These are phyloP conservation scores for Tilletia indica DNA, from an alignment of 1,284 basidiomycete genomes.

Conservation along the genomic window DNA sequence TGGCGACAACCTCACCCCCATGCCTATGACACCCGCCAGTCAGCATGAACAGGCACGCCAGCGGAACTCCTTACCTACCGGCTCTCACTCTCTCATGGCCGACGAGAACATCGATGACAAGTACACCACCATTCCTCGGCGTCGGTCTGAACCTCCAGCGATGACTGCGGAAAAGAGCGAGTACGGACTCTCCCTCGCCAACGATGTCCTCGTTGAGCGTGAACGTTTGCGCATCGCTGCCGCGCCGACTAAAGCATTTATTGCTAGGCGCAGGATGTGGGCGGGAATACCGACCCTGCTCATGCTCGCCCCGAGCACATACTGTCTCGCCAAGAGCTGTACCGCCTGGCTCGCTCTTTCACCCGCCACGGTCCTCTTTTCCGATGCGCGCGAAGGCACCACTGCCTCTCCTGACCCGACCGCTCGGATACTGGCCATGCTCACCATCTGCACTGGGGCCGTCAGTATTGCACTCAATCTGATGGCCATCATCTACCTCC, in stretches of 20 bases:
- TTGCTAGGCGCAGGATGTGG: conserved; percentile 14
- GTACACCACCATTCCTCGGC: no score
- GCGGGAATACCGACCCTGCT: conserved; percentile 20
- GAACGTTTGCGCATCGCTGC: conserved; percentile 19
- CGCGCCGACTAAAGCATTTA: conserved; percentile 9
- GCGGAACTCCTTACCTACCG: no score
- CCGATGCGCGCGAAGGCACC: conserved; percentile 23
- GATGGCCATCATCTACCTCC: conserved; percentile 21
- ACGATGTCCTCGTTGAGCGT: conserved; percentile 23
- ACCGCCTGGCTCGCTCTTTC: conserved; percentile 25
- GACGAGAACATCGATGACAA: no score
- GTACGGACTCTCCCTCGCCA: neutral
- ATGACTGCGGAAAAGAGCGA: neutral
- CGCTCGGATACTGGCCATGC: conserved; percentile 20
- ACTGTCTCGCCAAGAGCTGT: conserved; percentile 19
- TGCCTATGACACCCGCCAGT: conserved; percentile 13
- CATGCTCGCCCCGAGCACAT: conserved; percentile 21
- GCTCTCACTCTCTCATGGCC: no score
- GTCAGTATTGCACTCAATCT: conserved; percentile 13
- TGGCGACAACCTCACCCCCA: conserved; percentile 4
- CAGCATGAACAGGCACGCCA: neutral
- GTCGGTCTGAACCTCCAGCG: no score
- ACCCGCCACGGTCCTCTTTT: conserved; percentile 21
- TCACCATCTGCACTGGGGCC: conserved; percentile 15
- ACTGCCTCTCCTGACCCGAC: conserved; percentile 21